Conservation (phyloP, 306 rosid species). For the Citrullus colocynthis region DNA sequence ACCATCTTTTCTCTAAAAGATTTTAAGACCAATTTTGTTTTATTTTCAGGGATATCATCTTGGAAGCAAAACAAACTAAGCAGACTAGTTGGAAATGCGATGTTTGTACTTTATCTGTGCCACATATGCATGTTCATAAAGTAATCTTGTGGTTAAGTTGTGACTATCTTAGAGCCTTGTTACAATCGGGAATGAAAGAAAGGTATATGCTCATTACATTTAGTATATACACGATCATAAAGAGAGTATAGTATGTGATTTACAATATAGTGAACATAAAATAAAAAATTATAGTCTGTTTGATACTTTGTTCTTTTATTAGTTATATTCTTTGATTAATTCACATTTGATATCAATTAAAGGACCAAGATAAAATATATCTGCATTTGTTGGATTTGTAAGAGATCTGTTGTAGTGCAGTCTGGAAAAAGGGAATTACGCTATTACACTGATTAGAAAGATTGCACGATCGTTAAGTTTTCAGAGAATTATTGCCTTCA, state of each 20-base stretch:
- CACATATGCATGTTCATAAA: constrained; percentile 80
- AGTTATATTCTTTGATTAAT: not conserved
- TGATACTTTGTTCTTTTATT: not conserved
- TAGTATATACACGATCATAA: not conserved
- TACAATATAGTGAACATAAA: not conserved
- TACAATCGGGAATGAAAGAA: constrained; percentile 79
- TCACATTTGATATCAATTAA: not conserved
- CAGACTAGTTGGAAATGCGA: constrained; percentile 43
- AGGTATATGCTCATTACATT: constrained; percentile 29
- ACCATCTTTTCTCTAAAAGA: constrained; percentile 10
- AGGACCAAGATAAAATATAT: not conserved
- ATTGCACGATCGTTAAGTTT: not conserved
- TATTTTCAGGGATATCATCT: constrained; percentile 60
- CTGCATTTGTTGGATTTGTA: not conserved
- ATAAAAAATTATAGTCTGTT: not conserved
- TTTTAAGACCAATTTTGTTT: constrained; percentile 13
- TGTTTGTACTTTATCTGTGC: constrained; percentile 37
- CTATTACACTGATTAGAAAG: not conserved
- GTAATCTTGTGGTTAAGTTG: constrained; percentile 60
- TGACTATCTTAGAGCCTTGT: constrained; percentile 63
- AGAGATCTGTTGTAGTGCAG: not conserved
- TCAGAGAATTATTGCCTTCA: not conserved
- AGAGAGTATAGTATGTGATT: not conserved
- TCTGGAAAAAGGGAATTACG: not conserved
- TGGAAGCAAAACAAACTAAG: constrained; percentile 47